A percentile compares a stretch with the other conserved stretches of the same genome.
Conservation (phyloP, 2,329 filamentous ascomycete genomes). For the Ascochyta rabiei region DNA sequence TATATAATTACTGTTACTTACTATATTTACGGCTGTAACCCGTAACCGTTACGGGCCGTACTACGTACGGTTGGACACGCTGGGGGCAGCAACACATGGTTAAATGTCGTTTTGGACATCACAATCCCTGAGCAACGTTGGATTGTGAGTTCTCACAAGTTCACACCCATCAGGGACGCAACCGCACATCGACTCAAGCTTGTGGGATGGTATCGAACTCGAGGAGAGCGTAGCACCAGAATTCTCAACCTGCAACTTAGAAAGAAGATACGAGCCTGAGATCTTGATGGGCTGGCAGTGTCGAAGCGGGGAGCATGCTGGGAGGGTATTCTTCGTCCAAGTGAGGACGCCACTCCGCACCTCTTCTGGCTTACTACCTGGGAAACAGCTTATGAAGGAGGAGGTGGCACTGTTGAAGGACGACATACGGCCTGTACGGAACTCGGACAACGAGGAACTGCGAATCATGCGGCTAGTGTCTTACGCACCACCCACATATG, state of each 20-base stretch:
- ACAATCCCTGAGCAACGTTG: slow-evolving; percentile 22
- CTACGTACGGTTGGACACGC: too few species aligned
- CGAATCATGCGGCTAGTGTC: too few species aligned
- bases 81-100: slow-evolving; percentile 4
- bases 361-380: slow-evolving; percentile 15
- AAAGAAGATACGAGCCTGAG: slow-evolving; percentile 23
- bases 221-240: slow-evolving; percentile 15
- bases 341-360: slow-evolving; percentile 16
- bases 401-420: too few species aligned
- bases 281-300: slow-evolving; percentile 24
- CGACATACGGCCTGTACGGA: too few species aligned
- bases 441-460: too few species aligned
- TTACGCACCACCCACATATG: neutral
- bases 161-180: slow-evolving; percentile 1
- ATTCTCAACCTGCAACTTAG: slow-evolving; percentile 20
- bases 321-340: slow-evolving; percentile 22
- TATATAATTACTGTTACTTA: too few species aligned
- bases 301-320: slow-evolving; percentile 8
- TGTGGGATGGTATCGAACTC: slow-evolving; percentile 15
- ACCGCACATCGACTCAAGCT: neutral
- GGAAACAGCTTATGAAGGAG: neutral
- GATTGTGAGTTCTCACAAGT: slow-evolving; percentile 1
- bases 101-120: slow-evolving; percentile 21
- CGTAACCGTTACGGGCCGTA: too few species aligned
- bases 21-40: too few species aligned